A percentile compares a stretch with the other conserved stretches of the same genome.
Conservation (phyloP, 371 early-diverging fungal species). For the Rhizopus sp. region DNA sequence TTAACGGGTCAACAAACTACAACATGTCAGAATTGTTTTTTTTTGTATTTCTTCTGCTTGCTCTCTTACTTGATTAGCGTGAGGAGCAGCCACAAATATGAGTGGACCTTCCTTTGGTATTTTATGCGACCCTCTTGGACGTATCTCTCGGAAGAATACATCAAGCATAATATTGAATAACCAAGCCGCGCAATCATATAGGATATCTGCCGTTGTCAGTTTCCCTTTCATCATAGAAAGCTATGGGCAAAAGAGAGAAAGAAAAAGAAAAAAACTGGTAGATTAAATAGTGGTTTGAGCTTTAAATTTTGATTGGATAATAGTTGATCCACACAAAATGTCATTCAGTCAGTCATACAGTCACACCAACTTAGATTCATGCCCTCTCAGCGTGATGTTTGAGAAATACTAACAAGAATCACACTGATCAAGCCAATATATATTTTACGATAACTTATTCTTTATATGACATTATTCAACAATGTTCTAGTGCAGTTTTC, state of each 20-base stretch:
- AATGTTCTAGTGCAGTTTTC: too few species aligned
- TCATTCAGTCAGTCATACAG: too few species aligned
- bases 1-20: constrained; percentile 92
- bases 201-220: constrained; percentile 15
- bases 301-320: not conserved
- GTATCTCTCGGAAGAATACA: constrained; percentile 90
- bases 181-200: constrained; percentile 47
- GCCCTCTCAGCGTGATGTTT: too few species aligned
- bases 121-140: constrained; percentile 82
- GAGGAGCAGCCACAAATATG: constrained; percentile 95
- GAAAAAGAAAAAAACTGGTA: not conserved
- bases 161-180: constrained; percentile 69
- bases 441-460: too few species aligned
- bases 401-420: too few species aligned
- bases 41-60: not conserved
- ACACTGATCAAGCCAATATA: too few species aligned
- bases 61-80: constrained; percentile 84
- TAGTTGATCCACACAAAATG: not conserved
- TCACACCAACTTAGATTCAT: too few species aligned
- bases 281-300: not conserved
- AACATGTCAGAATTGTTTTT: not conserved
- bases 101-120: constrained; percentile 88
- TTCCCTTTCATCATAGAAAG: not conserved
- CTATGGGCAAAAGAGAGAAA: not conserved
- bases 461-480: too few species aligned